Evolutionary conservation across 2,329 filamentous ascomycete species (phyloP).

Genomic region (Fusarium anthophilum): DNA sequence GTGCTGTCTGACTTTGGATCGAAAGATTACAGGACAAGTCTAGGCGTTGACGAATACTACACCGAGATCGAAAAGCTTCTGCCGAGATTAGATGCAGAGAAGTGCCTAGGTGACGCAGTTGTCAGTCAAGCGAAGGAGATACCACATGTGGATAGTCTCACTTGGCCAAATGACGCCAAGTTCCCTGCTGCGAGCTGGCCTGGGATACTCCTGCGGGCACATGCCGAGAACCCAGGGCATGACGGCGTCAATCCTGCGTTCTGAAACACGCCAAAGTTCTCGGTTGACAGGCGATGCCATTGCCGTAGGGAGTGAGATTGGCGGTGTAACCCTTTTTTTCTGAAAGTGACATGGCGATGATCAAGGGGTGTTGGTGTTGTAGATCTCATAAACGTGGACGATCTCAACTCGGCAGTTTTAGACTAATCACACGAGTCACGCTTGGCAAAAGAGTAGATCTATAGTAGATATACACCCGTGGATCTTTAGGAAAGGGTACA

Average conservation of each 20-base stretch:
- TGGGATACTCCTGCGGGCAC: conserved; percentile 44
- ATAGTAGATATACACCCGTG: background rate
- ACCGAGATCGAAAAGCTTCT: conserved; percentile 36
- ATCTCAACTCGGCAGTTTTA: conserved; percentile 23
- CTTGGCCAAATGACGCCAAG: conserved; percentile 41
- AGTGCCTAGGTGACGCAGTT: conserved; percentile 41
- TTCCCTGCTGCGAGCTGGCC: conserved; percentile 45
- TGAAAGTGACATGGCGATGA: background rate
- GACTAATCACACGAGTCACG: conserved; percentile 6
- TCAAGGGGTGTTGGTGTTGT: conserved; percentile 16
- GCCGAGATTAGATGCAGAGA: conserved; percentile 41
- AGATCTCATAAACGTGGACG: conserved; percentile 19
- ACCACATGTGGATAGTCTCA: conserved; percentile 36
- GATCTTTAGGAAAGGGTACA: background rate
- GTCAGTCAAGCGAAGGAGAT: conserved; percentile 40
- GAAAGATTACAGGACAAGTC: conserved; percentile 5
- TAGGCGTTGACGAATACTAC: conserved; percentile 7
- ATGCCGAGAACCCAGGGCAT: conserved; percentile 43
- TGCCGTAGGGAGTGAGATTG: conserved; percentile 1
- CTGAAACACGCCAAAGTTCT: conserved; percentile 15
- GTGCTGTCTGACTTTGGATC: conserved; percentile 47
- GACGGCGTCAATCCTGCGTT: conserved; percentile 44
- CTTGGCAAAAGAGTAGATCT: background rate
- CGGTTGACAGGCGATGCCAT: background rate
- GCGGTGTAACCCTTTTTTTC: conserved; percentile 2